Evolutionary conservation across 805 yeast genomes (phyloP).

Genomic region (Hanseniaspora vineae): DNA sequence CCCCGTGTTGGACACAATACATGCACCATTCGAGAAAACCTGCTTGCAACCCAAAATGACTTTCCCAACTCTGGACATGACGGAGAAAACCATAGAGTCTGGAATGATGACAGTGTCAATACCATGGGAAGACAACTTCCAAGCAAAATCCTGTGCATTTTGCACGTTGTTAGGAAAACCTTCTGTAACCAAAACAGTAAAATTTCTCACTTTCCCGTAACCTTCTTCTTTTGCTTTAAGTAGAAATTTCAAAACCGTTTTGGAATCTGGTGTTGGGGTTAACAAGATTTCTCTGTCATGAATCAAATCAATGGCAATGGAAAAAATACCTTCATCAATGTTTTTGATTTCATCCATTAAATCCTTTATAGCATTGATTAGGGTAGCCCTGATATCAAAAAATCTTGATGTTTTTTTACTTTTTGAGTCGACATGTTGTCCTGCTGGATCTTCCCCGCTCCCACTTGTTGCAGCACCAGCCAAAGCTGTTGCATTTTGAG

Average conservation of each 20-base stretch:
- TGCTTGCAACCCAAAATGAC: conserved; percentile 87
- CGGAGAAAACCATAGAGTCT: conserved; percentile 84
- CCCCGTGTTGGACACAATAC: conserved; percentile 77
- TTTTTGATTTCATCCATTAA: conserved; percentile 82
- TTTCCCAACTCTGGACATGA: conserved; percentile 95
- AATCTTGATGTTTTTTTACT: conserved; percentile 20
- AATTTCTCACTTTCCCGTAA: conserved; percentile 49
- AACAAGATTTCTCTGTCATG: conserved; percentile 76
- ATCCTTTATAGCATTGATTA: conserved; percentile 86
- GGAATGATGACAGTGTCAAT: conserved; percentile 87
- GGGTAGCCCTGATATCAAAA: conserved; percentile 62
- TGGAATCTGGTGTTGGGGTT: conserved; percentile 91
- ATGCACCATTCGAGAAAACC: conserved; percentile 94
- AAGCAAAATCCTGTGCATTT: conserved; percentile 67
- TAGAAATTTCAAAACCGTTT: conserved; percentile 77
- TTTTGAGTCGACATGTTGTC: conserved; percentile 15
- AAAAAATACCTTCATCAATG: conserved; percentile 81
- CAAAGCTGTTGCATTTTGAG: neutral
- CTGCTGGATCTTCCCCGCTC: conserved; percentile 4
- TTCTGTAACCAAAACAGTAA: conserved; percentile 86
- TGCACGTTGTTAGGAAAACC: conserved; percentile 80
- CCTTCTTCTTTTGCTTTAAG: conserved; percentile 60
- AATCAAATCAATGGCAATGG: conserved; percentile 83
- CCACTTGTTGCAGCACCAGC: conserved; percentile 12
- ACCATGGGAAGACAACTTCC: conserved; percentile 66